Conservation (phyloP, 1,139 yeast species). For the Schwanniomyces etchellsii region DNA sequence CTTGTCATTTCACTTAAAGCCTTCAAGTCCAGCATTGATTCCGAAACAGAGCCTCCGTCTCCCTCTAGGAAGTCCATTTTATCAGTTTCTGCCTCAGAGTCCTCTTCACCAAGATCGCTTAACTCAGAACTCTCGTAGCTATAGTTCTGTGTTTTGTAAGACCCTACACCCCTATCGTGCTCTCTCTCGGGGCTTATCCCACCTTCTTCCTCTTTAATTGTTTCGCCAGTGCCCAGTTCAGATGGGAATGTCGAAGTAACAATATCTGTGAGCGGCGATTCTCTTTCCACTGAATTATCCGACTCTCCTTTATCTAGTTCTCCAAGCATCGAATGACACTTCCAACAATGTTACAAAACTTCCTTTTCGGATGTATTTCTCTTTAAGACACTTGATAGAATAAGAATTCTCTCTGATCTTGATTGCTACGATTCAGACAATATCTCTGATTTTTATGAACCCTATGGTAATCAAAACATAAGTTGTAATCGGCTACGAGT, state of each 20-base stretch:
- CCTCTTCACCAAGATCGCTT: slow-evolving; percentile 58
- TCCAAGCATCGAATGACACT: slow-evolving; percentile 7
- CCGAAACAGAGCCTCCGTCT: slow-evolving; percentile 18
- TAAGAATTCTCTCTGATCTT: too few species aligned
- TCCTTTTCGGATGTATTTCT: too few species aligned
- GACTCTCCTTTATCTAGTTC: slow-evolving; percentile 7
- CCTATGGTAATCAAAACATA: too few species aligned
- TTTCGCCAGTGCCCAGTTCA: slow-evolving; percentile 13
- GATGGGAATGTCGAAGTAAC: slow-evolving; percentile 37
- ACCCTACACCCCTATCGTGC: slow-evolving; percentile 1
- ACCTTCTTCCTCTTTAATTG: slow-evolving; percentile 6
- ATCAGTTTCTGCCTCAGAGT: slow-evolving; percentile 79
- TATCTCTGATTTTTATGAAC: too few species aligned
- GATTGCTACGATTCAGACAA: too few species aligned
- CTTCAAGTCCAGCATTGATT: slow-evolving; percentile 32
- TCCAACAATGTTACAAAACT: too few species aligned
- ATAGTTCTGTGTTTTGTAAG: slow-evolving; percentile 8
- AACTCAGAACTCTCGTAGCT: slow-evolving; percentile 41
- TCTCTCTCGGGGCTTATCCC: slow-evolving; percentile 1
- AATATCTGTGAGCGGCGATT: slow-evolving; percentile 36
- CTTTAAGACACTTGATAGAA: too few species aligned
- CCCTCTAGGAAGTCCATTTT: slow-evolving; percentile 56
- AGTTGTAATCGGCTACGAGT: too few species aligned
- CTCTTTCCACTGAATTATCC: slow-evolving; percentile 10
- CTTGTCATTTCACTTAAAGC: slow-evolving; percentile 37